Base-by-base conservation (phyloP, 164 flowering plant genomes). In the Saururus chinensis region DNA sequence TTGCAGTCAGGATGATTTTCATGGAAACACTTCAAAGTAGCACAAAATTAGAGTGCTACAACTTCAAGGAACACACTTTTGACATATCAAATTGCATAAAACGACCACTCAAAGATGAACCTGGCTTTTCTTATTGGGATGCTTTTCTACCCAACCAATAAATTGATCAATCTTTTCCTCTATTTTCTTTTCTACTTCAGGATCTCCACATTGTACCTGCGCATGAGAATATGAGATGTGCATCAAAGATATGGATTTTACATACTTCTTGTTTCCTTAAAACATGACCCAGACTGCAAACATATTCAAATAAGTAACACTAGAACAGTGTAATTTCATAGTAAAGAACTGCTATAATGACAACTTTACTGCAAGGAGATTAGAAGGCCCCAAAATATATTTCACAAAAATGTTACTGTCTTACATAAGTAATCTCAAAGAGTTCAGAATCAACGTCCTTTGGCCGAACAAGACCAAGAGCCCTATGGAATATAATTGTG, bases 71-170 rank as follows among this genome's bases (percentile, higher is more conserved):
- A 45, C 11, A 45, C 49, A 45, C 7, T 12, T 45, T 45, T 30
- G 37, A 30, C 37, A 30, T n/a, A 41, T 12, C 14, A 45, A 12
- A 12, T 17, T 45, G 49, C 45, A 45, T 45, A 12, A 45, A 25
- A 19, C n/a, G 16, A 40, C 45, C 16, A 60, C 45, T 25, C 48
- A 10, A 51, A 60, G 14, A 49, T 26, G n/a, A 24, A 90, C 99
- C 96, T 93, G 99, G 75, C 92, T 90, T 78, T 93, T 93, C 83
- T 88, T 93, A 78, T 93, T 87, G 9, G 96, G 99, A 71, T 93
- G 95, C 66, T 93, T 93, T 71, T 93, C 99, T 37, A 88, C 96
- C 93, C 95, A 87, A 64, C 68, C 76, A 63, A 90, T 81, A 70
- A 88, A 93, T 65, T 88, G 96, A 25, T 87, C 89, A 67, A 93